Evolutionary conservation across 176 grass and related monocot genomes (phyloP), one percentile per base, ranked within the genome.

Genomic region (Eleusine coracana): DNA sequence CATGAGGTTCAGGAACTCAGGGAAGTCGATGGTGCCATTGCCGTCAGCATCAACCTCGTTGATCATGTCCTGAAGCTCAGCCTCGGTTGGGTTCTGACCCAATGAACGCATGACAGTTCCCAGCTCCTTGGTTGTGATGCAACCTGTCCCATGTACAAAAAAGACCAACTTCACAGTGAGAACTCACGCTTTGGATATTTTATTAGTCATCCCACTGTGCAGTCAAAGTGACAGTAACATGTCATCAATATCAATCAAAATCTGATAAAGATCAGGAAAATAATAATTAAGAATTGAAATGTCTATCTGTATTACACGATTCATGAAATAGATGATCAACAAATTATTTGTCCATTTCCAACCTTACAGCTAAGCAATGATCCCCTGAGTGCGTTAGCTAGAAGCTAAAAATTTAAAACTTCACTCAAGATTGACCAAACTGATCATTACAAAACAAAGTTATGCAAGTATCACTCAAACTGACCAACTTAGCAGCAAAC

Each of bases 11-110:
- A 97, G 94, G 73, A 97, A 97, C 82, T 97, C 94, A 0, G 94
- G 89, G 79, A 97, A 97, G 87, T 97, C 94, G 11, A 97, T 97
- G 74, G 91, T 97, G 44, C 94, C 94, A 3, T 97, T 97, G 74
- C 94, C 94, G 10, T 97, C 94, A 0, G 94, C 94, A 38, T 97
- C 94, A 0, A 97, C 94, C 82, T 97, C 94, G 18, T 97, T 97
- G 54, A 97, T 94, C 94, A 97, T 97, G 85, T 97, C 94, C 85
- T 97, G 91, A 21, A 97, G 94, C 89, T 97, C 94, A 18, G 91
- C 94, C 80, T 97, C 94, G 0, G 94, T 97, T 40, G 94, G 94
- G 87, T 97, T 97, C 85, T 97, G 94, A 21, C 94, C 94, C 75
- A 97, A 65, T 2, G 94, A 97, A 17, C 94, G 91, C 94, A 97